Conservation (phyloP, 1,284 basidiomycete species). For the Schizophyllum amplum region DNA sequence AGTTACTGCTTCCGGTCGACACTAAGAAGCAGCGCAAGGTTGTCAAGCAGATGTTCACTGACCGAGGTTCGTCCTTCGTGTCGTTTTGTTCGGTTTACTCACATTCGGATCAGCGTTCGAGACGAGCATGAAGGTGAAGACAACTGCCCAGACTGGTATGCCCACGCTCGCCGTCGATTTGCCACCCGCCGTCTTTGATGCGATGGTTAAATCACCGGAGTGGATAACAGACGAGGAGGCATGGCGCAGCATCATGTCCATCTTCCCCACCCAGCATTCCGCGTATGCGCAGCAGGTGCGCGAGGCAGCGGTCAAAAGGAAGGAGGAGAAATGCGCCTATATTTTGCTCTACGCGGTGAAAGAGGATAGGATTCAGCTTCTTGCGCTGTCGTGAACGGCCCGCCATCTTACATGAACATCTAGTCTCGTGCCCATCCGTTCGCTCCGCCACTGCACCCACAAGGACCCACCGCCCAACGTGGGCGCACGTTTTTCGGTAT, state of each 20-base stretch:
- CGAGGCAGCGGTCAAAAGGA: constrained; percentile 53
- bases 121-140: constrained; percentile 44
- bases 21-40: constrained; percentile 67
- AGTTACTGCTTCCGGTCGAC: constrained; percentile 54
- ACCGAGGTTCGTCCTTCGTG: constrained; percentile 41
- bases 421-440: too few species aligned
- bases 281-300: constrained; percentile 58
- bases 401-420: too few species aligned
- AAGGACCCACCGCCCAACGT: too few species aligned
- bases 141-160: constrained; percentile 47
- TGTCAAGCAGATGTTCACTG: constrained; percentile 59
- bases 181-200: constrained; percentile 48
- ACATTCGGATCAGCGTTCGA: constrained; percentile 45
- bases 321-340: constrained; percentile 53
- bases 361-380: constrained; percentile 62
- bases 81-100: constrained; percentile 4
- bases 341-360: constrained; percentile 60
- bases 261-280: constrained; percentile 47
- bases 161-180: constrained; percentile 71
- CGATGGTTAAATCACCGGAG: constrained; percentile 41
- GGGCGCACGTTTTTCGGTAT: too few species aligned
- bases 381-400: constrained; percentile 32
- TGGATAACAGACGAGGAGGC: constrained; percentile 72
- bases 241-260: constrained; percentile 51
- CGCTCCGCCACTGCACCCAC: too few species aligned